phyloP scores from a whole-genome alignment of 192 early-diverging fungal genomes.

The Backusella tarrabulga region DNA sequence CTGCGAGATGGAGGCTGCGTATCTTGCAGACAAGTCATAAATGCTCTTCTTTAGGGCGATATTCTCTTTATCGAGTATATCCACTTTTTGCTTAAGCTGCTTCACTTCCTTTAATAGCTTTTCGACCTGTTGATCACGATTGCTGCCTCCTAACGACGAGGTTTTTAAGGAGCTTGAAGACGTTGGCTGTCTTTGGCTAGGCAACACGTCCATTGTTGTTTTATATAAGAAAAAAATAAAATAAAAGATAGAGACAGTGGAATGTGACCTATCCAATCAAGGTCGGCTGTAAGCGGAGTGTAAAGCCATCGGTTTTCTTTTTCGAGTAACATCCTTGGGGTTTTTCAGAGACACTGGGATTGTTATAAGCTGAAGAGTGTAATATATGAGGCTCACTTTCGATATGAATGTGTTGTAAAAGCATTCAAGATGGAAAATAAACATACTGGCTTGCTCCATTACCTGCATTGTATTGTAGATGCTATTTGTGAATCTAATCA shows the following conservation, averaged over 20 bases:
- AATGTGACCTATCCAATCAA: background rate
- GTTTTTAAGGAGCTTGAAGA: background rate
- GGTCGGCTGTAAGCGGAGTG: background rate
- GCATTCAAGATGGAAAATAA: too few relatives aligned
- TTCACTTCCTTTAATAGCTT: conserved; percentile 67
- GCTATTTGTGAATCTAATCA: too few relatives aligned
- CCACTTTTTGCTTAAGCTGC: conserved; percentile 72
- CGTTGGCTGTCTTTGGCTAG: conserved; percentile 11
- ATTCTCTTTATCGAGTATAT: conserved; percentile 72
- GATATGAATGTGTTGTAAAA: too few relatives aligned
- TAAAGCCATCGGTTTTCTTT: background rate
- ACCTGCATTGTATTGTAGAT: too few relatives aligned
- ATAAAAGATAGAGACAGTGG: background rate
- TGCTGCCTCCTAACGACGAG: conserved; percentile 1
- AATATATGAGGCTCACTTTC: too few relatives aligned
- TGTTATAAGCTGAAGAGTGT: too few relatives aligned
- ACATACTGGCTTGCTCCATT: too few relatives aligned
- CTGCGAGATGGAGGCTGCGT: conserved; percentile 48
- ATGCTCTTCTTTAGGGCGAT: conserved; percentile 78
- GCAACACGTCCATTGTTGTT: conserved; percentile 12
- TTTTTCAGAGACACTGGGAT: too few relatives aligned
- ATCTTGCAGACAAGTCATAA: conserved; percentile 75
- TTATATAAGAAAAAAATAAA: background rate
- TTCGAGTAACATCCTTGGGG: background rate
- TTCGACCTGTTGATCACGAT: conserved; percentile 52